Percentiles rank a stretch among this genome's conserved stretches.
Conservation (phyloP, 2,329 filamentous ascomycete species). For the Aspergillus bombycis region DNA sequence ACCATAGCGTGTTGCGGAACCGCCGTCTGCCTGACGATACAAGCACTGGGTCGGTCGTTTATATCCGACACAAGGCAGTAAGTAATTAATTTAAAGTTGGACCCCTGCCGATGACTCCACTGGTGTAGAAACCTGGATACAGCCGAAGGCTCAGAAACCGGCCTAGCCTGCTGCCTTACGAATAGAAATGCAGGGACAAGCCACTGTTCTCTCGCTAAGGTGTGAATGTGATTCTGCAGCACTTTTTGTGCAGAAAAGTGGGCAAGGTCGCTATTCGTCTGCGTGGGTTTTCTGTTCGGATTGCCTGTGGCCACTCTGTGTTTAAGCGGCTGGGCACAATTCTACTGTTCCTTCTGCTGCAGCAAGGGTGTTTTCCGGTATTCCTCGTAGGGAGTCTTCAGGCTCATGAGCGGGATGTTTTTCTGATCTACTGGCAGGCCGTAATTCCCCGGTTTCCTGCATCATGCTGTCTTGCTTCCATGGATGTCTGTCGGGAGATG, state of each 20-base stretch:
- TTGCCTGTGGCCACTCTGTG: background rate
- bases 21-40: background rate
- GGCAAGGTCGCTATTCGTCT: background rate
- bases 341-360: background rate
- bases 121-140: background rate
- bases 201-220: slow-evolving; percentile 1
- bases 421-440: background rate
- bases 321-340: background rate
- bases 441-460: background rate
- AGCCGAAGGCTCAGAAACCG: background rate
- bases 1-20: slow-evolving; percentile 1
- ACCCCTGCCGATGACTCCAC: slow-evolving; percentile 12
- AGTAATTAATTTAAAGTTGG: slow-evolving; percentile 11
- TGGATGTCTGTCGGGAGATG: background rate
- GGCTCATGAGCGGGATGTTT: background rate
- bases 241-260: slow-evolving; percentile 1
- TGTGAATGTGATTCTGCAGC: slow-evolving; percentile 4
- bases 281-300: background rate
- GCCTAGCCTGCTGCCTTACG: slow-evolving; percentile 8
- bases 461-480: background rate
- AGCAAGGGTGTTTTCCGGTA: background rate
- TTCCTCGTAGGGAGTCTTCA: background rate
- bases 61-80: background rate
- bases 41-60: background rate
- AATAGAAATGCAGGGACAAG: slow-evolving; percentile 3